Percentiles rank a stretch among this genome's conserved stretches.
These are phyloP conservation scores for Yamadazyma akitaensis DNA, from an alignment of 805 yeast species.

Conservation along the genomic window DNA sequence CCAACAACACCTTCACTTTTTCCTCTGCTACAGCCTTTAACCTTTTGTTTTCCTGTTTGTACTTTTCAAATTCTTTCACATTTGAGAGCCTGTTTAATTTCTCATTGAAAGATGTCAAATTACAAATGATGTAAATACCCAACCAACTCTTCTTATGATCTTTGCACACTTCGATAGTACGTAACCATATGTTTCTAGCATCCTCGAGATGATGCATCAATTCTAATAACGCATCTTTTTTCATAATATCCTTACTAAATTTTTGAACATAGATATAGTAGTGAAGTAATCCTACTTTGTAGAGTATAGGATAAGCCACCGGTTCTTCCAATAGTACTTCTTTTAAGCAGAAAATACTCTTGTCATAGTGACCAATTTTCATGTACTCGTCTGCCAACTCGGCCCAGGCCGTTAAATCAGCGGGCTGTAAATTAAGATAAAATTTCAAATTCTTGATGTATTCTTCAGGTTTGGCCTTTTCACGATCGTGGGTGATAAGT, in stretches of 20 bases:
- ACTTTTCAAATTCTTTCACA: slow-evolving; percentile 20
- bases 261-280: slow-evolving; percentile 28
- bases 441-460: slow-evolving; percentile 55
- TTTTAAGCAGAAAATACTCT: slow-evolving; percentile 62
- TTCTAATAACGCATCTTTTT: slow-evolving; percentile 30
- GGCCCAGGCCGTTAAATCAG: slow-evolving; percentile 75
- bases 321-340: slow-evolving; percentile 72
- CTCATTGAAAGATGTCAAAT: slow-evolving; percentile 15
- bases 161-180: slow-evolving; percentile 77
- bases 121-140: slow-evolving; percentile 47
- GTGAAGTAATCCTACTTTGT: slow-evolving; percentile 50
- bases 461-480: slow-evolving; percentile 20
- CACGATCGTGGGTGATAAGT: slow-evolving; percentile 32
- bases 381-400: slow-evolving; percentile 70
- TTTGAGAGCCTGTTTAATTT: slow-evolving; percentile 15
- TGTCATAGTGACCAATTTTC: slow-evolving; percentile 57
- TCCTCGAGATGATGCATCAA: slow-evolving; percentile 21
- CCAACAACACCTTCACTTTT: slow-evolving; percentile 20
- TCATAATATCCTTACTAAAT: slow-evolving; percentile 14
- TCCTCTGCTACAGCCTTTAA: slow-evolving; percentile 18
- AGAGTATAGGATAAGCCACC: slow-evolving; percentile 62
- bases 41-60: slow-evolving; percentile 20
- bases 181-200: slow-evolving; percentile 50
- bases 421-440: slow-evolving; percentile 61
- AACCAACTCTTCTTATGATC: slow-evolving; percentile 70